Percentiles rank a stretch among this genome's conserved stretches.
These are phyloP conservation scores for Peterozyma toletana DNA, from an alignment of 805 yeast species.

Conservation along the genomic window DNA sequence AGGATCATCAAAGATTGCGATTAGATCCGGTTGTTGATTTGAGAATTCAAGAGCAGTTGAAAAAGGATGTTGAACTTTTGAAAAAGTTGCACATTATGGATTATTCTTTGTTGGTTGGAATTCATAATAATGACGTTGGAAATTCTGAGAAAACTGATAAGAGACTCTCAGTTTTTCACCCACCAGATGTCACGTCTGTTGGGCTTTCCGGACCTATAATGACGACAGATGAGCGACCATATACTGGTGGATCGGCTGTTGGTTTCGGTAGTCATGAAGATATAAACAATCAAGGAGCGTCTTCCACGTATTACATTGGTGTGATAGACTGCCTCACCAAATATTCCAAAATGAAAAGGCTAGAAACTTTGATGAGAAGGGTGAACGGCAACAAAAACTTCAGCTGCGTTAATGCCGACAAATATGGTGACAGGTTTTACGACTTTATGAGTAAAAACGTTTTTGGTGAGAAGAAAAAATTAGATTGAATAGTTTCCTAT, in stretches of 20 bases:
- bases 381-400: slow-evolving; percentile 59
- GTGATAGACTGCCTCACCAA: slow-evolving; percentile 90
- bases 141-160: slow-evolving; percentile 32
- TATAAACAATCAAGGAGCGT: slow-evolving; percentile 56
- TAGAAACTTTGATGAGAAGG: slow-evolving; percentile 84
- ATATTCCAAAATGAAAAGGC: slow-evolving; percentile 61
- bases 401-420: slow-evolving; percentile 82
- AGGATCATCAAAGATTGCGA: slow-evolving; percentile 51
- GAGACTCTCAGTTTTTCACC: slow-evolving; percentile 36
- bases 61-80: slow-evolving; percentile 65
- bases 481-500: slow-evolving; percentile 10
- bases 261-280: slow-evolving; percentile 49
- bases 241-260: slow-evolving; percentile 14
- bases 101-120: slow-evolving; percentile 82
- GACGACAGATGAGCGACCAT: slow-evolving; percentile 13
- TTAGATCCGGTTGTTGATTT: slow-evolving; percentile 68
- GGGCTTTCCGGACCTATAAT: not conserved
- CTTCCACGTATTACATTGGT: slow-evolving; percentile 65
- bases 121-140: slow-evolving; percentile 67
- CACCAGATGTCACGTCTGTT: slow-evolving; percentile 22
- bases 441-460: slow-evolving; percentile 47
- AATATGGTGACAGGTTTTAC: slow-evolving; percentile 83
- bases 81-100: slow-evolving; percentile 87
- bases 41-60: slow-evolving; percentile 61
- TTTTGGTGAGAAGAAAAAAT: slow-evolving; percentile 70